Base-by-base conservation (phyloP, 1,139 yeast species). In the Arxiozyma bovina region DNA sequence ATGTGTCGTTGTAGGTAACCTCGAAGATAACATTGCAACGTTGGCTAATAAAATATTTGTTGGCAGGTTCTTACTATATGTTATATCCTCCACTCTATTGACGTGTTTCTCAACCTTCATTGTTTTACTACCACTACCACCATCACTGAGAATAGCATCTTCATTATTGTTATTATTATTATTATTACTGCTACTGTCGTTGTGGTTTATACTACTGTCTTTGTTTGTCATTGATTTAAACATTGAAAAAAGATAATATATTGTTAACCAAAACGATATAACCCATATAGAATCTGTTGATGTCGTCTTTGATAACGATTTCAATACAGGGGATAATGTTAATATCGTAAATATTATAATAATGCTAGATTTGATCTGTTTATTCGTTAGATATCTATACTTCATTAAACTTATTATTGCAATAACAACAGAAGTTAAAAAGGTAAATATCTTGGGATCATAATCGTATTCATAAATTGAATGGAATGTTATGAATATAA, bases 221-320 rank as follows among this genome's bases (percentile, higher is more conserved):
- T 50, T 42, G 48, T 51, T 30, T 52, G 61, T 56, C 58, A 72
- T 60, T 40, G 53, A 43, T 51, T 45, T 47, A 53, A 53, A 53
- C 5, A 55, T 64, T 54, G 64, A 65, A 62, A 53, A 77, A 58
- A 88, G 73, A 63, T 87, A 87, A 47, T 82, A 74, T 9, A 88
- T 61, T 44, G 87, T 83, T 27, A 93, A 74, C 81, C 96, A 83
- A 53, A 86, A 81, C 4, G 96, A 82, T 8, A 93, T 71, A 0
- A 96, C 90, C 98, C 99, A 93, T 58, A 94, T 89, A 20, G 97
- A 89, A 70, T 93, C 98, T 0, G 95, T 86, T 0, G 97, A 81
- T 0, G 97, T 89, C 0, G 96, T 87, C 61, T 82, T 80, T 0
- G 97, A 90, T 51, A 94, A 76, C 0, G 97, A 90, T 62, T 88